Evolutionary conservation across 2,329 filamentous ascomycete genomes (phyloP).

Genomic region (Neocucurbitaria cava): DNA sequence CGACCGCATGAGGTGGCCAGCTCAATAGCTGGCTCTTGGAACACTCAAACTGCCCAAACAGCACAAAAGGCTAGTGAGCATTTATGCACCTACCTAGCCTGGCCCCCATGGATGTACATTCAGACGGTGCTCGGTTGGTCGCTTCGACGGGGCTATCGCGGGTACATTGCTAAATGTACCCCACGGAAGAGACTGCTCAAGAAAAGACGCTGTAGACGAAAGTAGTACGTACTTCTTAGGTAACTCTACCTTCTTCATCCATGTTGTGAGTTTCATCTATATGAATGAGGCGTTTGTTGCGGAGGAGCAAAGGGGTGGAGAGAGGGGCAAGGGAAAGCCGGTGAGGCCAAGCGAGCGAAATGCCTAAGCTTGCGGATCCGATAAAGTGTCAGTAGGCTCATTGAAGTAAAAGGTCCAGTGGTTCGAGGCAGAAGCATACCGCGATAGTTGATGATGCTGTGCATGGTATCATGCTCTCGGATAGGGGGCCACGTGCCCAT

Average conservation of each 20-base stretch:
- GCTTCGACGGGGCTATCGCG: not conserved
- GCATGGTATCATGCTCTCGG: no score
- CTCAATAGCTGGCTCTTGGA: not conserved
- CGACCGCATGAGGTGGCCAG: not conserved
- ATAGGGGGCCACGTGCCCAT: no score
- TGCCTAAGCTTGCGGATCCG: no score
- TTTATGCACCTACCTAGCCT: not conserved
- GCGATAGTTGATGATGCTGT: no score
- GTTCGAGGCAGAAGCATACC: no score
- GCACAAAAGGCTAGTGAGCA: not conserved
- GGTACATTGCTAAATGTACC: slow-evolving; percentile 1
- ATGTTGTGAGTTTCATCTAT: no score
- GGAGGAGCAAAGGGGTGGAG: no score
- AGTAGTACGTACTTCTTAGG: not conserved
- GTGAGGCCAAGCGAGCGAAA: no score
- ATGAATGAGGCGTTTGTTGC: no score
- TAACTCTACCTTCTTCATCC: not conserved
- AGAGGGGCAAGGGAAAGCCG: no score
- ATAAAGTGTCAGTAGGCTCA: no score
- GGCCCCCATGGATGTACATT: not conserved
- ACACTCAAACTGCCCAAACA: not conserved
- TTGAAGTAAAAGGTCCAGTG: no score
- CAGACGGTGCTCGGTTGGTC: not conserved
- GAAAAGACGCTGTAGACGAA: not conserved
- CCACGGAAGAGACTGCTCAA: not conserved